Evolutionary conservation across 768 basidiomycete species (phyloP), one percentile per base, ranked within the genome.

Genomic region (Boletellus sp.): DNA sequence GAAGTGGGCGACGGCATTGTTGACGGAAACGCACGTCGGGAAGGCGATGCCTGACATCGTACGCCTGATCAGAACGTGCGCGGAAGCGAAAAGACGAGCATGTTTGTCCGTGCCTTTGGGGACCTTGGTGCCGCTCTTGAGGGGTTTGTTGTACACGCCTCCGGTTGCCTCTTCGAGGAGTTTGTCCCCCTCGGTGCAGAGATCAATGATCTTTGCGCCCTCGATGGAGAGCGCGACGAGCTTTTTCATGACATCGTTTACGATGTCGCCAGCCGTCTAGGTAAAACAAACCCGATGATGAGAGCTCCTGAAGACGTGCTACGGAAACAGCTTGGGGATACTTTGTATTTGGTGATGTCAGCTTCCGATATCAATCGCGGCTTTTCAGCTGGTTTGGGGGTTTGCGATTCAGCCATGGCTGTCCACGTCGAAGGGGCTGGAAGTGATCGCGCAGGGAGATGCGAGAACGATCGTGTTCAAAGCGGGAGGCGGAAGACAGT

Each of bases 1-100:
- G 76, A 93, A 96, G 72, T 98, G 91, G 37, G 92, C 85, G 53
- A 98, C 93, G 60, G 84, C 78, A 72, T 96, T 94, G 83, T 98
- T 97, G 58, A 98, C 84, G 22, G 93, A 94, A 59, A 99, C 73
- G 60, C 78, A 83, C 16, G 96, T 97, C 16, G 96, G 96, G 78
- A 97, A 97, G 2, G 93, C 92, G 65, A 95, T 77, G 48, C 92
- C 92, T 94, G 11, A 41, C 8, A 28, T 3, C n/a, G 31, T 34
- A 3, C 28, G 36, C 11, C 11, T 9, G 13, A 17, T 68, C 23
- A 67, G 50, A 15, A 26, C 17, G 15, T 6, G 42, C 24, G 20
- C 9, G 1, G 24, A 28, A 33, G 31, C 23, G 15, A 23, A 16
- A 48, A 17, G 44, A 20, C 32, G 51, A 28, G 7, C 6, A 9